These are phyloP conservation scores for Leucocoprinus birnbaumii DNA, from an alignment of 768 basidiomycete species.

Conservation along the genomic window DNA sequence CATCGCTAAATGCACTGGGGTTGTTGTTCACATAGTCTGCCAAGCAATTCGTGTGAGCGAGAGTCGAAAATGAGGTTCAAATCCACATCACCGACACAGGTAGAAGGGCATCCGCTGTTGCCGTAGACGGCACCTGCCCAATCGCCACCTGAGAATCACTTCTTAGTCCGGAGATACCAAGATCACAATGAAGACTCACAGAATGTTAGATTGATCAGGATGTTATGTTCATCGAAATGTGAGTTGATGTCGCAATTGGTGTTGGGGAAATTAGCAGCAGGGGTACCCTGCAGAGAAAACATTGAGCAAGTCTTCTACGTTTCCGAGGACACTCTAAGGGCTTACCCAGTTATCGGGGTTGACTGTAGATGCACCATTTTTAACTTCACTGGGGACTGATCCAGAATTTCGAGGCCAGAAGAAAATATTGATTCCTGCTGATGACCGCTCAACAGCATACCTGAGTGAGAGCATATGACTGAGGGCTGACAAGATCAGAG, in stretches of 20 bases:
- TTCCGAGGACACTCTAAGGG: not conserved
- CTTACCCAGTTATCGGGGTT: constrained; percentile 56
- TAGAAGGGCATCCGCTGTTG: constrained; percentile 49
- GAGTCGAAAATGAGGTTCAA: too few relatives aligned
- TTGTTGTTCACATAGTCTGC: too few relatives aligned
- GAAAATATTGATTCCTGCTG: constrained; percentile 59
- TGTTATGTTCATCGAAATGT: constrained; percentile 54
- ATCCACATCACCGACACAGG: constrained; percentile 52
- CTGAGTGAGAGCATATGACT: constrained; percentile 21
- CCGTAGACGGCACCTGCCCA: constrained; percentile 56
- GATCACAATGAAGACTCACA: too few relatives aligned
- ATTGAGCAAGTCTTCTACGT: not conserved
- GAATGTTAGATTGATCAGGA: constrained; percentile 58
- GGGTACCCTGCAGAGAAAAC: constrained; percentile 42
- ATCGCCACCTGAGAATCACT: constrained; percentile 43
- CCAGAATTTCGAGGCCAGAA: constrained; percentile 62
- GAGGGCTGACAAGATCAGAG: not conserved
- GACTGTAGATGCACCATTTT: constrained; percentile 32
- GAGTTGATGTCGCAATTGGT: constrained; percentile 53
- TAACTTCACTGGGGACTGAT: constrained; percentile 46
- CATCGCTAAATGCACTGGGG: too few relatives aligned
- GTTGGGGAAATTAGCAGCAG: constrained; percentile 58
- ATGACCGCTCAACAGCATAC: constrained; percentile 63
- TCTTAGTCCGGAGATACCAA: too few relatives aligned
- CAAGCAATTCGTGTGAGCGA: too few relatives aligned